A percentile compares a stretch with the other conserved stretches of the same genome.
phyloP scores from a whole-genome alignment of 495 filamentous ascomycete genomes.

The Hyaloscypha variabilis region DNA sequence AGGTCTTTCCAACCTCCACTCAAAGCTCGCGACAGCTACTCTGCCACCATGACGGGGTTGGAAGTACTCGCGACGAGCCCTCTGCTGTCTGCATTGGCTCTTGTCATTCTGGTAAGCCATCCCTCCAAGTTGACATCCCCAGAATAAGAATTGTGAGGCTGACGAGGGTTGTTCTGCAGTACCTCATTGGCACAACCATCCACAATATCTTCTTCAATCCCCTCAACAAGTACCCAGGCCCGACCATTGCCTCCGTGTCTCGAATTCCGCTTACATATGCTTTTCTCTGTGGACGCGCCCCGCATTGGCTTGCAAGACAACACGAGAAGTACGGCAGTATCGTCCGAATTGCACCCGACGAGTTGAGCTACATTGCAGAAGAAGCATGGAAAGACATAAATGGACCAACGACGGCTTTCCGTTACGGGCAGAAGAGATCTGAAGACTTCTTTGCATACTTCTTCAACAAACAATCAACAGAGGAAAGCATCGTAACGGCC shows the following conservation, averaged over 20 bases:
- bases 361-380: constrained; percentile 13
- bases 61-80: too few species aligned
- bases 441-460: constrained; percentile 12
- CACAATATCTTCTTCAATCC: constrained; percentile 44
- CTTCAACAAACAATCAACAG: constrained; percentile 2
- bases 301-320: constrained; percentile 8
- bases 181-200: constrained; percentile 10
- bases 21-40: too few species aligned
- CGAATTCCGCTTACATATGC: constrained; percentile 39
- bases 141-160: background rate
- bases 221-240: constrained; percentile 47
- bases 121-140: too few species aligned
- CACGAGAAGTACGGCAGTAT: constrained; percentile 23
- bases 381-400: constrained; percentile 20
- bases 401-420: background rate
- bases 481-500: background rate
- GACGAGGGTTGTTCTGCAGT: constrained; percentile 10
- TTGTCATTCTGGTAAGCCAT: too few species aligned
- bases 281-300: constrained; percentile 23
- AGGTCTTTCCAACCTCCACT: too few species aligned
- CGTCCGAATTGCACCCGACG: constrained; percentile 23
- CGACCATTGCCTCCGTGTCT: constrained; percentile 44
- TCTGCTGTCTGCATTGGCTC: too few species aligned
- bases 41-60: too few species aligned
- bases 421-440: constrained; percentile 11